Percentiles rank a stretch among this genome's conserved stretches.
Conservation (phyloP, 2,329 filamentous ascomycete species). For the Penicillium verrucosum region DNA sequence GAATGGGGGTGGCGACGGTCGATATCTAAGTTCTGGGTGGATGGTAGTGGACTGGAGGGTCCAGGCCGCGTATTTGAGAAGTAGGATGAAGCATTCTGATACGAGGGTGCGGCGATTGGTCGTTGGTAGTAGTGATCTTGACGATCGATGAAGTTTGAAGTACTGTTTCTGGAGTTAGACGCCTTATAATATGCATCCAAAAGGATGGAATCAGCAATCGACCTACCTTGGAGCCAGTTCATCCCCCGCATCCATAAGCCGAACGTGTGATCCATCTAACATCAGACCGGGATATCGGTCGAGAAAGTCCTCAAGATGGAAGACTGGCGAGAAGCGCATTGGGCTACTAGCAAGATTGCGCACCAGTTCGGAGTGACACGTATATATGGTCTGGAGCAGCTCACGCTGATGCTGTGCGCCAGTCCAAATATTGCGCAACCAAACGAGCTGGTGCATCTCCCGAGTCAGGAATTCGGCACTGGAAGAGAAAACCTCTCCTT, state of each 20-base stretch:
- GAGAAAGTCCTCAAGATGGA: conserved; percentile 84
- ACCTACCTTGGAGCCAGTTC: conserved; percentile 40
- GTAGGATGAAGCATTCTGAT: conserved; percentile 12
- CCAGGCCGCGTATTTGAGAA: conserved; percentile 13
- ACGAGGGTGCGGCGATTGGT: conserved; percentile 15
- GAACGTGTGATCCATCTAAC: conserved; percentile 73
- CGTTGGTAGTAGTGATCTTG: conserved; percentile 22
- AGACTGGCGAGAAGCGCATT: conserved; percentile 72
- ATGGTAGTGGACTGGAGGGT: conserved; percentile 4
- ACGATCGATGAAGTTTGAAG: conserved; percentile 12
- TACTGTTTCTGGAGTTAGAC: conserved; percentile 1
- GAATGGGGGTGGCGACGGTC: conserved; percentile 11
- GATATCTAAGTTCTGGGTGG: conserved; percentile 10
- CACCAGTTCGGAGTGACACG: conserved; percentile 76
- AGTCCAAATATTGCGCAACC: conserved; percentile 72
- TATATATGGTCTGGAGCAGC: conserved; percentile 72
- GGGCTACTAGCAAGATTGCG: conserved; percentile 66
- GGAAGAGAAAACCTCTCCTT: conserved; percentile 62
- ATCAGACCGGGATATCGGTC: conserved; percentile 71
- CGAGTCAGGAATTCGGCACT: conserved; percentile 68
- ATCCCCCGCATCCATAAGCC: conserved; percentile 63
- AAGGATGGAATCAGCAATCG: background rate
- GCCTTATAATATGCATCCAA: background rate
- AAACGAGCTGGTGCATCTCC: conserved; percentile 75
- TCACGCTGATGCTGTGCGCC: conserved; percentile 77